Evolutionary conservation across 768 basidiomycete genomes (phyloP).

Genomic region (Mycena indigotica): DNA sequence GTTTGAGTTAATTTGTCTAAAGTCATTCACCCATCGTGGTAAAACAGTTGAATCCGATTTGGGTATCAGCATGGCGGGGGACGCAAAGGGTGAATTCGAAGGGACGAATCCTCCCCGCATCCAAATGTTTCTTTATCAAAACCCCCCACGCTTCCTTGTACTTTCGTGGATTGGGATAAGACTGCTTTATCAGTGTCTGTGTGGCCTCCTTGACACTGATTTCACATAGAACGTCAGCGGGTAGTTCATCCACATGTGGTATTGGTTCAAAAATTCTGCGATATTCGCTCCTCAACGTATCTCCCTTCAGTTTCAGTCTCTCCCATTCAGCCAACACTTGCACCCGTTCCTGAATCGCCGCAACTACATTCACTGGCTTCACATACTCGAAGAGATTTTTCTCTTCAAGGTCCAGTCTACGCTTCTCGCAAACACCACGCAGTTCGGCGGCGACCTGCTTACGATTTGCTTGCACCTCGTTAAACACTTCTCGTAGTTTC

Average conservation of each 20-base stretch:
- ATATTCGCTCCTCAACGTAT: slow-evolving; percentile 13
- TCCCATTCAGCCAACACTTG: not conserved
- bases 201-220: slow-evolving; percentile 26
- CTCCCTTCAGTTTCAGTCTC: not conserved
- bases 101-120: slow-evolving; percentile 28
- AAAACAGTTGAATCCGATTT: slow-evolving; percentile 30
- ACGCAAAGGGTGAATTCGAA: slow-evolving; percentile 30
- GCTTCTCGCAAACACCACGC: not conserved
- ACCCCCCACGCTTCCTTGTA: slow-evolving; percentile 32
- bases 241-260: slow-evolving; percentile 25
- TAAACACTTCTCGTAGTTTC: not conserved
- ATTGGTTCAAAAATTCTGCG: slow-evolving; percentile 23
- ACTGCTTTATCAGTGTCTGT: slow-evolving; percentile 12
- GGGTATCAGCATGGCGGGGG: slow-evolving; percentile 34
- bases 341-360: not conserved
- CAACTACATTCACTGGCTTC: not conserved
- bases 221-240: slow-evolving; percentile 20
- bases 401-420: not conserved
- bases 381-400: not conserved
- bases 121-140: slow-evolving; percentile 33
- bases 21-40: slow-evolving; percentile 33
- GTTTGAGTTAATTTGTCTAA: slow-evolving; percentile 27
- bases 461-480: not conserved
- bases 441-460: not conserved
- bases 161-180: slow-evolving; percentile 34